Evolutionary conservation across 257 asterid genomes (phyloP).

Genomic region (Rhazya stricta): DNA sequence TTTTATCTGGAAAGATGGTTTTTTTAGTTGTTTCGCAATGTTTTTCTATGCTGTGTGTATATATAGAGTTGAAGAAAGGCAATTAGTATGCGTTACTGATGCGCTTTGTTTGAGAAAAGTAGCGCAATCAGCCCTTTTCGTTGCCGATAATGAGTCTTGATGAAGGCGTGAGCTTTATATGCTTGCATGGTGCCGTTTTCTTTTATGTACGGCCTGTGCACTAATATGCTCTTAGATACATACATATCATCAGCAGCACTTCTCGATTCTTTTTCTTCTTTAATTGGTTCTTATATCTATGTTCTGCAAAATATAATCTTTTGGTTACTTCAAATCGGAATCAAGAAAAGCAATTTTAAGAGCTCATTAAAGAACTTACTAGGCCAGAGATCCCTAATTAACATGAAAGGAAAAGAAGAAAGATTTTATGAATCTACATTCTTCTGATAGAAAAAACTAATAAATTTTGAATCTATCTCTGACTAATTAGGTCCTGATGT

Average conservation of each 20-base stretch:
- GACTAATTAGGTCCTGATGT: background rate
- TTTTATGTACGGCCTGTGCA: slow-evolving; percentile 5
- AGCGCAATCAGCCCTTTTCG: background rate
- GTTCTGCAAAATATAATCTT: no score
- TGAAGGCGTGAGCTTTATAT: slow-evolving; percentile 1
- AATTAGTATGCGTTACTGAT: background rate
- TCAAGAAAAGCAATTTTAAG: background rate
- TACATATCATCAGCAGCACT: background rate
- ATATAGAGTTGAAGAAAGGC: background rate
- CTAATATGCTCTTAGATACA: slow-evolving; percentile 3
- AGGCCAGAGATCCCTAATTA: no score
- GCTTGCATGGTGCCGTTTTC: slow-evolving; percentile 10
- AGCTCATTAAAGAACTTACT: no score
- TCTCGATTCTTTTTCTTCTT: background rate
- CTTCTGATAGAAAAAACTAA: no score
- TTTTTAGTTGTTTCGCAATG: background rate
- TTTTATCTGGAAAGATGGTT: no score
- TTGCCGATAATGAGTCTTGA: slow-evolving; percentile 4
- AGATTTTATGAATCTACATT: no score
- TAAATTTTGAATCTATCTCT: background rate
- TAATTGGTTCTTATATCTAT: background rate
- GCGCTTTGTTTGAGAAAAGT: background rate
- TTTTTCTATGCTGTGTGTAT: no score
- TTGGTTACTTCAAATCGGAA: background rate
- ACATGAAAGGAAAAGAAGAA: no score